Conservation (phyloP, 805 yeast genomes). For the Wickerhamiella lipophila region DNA sequence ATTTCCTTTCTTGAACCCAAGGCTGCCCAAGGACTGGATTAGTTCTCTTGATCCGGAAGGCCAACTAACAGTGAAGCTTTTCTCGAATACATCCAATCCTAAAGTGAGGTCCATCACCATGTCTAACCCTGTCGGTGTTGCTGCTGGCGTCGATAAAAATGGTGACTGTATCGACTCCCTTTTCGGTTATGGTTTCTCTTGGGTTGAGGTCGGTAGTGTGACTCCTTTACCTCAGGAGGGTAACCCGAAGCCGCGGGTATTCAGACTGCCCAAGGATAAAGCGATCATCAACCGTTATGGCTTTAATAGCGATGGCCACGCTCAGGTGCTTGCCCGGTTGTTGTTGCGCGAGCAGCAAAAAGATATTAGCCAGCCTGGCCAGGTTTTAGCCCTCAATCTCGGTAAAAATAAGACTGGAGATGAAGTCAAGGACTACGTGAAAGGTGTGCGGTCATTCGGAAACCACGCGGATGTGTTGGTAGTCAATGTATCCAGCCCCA, state of each 20-base stretch:
- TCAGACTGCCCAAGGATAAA: slow-evolving; percentile 68
- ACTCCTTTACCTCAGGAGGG: slow-evolving; percentile 93
- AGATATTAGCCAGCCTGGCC: slow-evolving; percentile 21
- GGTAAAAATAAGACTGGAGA: slow-evolving; percentile 92
- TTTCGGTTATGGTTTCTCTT: slow-evolving; percentile 67
- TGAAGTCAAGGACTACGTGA: slow-evolving; percentile 71
- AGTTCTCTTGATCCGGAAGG: slow-evolving; percentile 24
- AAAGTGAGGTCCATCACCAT: slow-evolving; percentile 30
- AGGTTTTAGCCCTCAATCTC: slow-evolving; percentile 66
- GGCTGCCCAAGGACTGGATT: slow-evolving; percentile 23
- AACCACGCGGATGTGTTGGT: slow-evolving; percentile 79
- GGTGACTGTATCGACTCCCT: slow-evolving; percentile 82
- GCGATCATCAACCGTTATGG: slow-evolving; percentile 94
- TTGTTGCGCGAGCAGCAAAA: slow-evolving; percentile 44
- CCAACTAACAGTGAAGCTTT: slow-evolving; percentile 23
- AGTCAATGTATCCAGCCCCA: slow-evolving; percentile 87
- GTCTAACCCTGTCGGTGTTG: slow-evolving; percentile 75
- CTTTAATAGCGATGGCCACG: slow-evolving; percentile 84
- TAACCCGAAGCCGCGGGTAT: slow-evolving; percentile 85
- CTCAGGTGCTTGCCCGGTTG: slow-evolving; percentile 54
- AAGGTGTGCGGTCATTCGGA: slow-evolving; percentile 74
- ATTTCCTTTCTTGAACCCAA: slow-evolving; percentile 27
- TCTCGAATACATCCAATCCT: slow-evolving; percentile 20
- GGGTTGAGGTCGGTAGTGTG: slow-evolving; percentile 85
- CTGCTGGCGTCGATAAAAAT: slow-evolving; percentile 92